phyloP scores from a whole-genome alignment of 2,329 filamentous ascomycete species.

The Fusarium luffae region DNA sequence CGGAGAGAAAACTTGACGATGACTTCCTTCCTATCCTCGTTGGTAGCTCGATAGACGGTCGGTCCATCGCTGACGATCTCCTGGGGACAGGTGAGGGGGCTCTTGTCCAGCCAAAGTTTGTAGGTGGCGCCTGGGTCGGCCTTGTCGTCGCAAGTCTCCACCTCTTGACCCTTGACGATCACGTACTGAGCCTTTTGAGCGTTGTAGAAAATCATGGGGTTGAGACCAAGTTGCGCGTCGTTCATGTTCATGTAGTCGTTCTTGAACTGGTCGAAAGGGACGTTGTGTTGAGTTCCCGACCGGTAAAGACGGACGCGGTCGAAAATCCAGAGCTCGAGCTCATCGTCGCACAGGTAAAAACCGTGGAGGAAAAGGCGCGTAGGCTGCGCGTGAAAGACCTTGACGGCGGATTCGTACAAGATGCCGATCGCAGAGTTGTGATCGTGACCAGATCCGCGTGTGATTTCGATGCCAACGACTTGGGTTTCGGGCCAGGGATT shows the following conservation, averaged over 20 bases:
- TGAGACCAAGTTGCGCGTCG: not conserved
- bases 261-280: not conserved
- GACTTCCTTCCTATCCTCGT: not conserved
- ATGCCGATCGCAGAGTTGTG: not conserved
- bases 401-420: not conserved
- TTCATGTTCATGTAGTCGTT: constrained; percentile 1
- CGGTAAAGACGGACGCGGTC: not conserved
- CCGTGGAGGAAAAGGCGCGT: not conserved
- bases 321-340: constrained; percentile 3
- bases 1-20: constrained; percentile 37
- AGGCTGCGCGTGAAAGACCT: not conserved
- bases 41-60: constrained; percentile 26
- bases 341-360: not conserved
- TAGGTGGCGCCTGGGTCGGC: not conserved
- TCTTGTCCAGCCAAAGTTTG: constrained; percentile 10
- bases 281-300: not conserved
- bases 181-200: not conserved
- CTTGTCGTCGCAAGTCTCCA: not conserved
- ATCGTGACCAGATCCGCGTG: not conserved
- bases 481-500: not conserved
- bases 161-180: not conserved
- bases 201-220: not conserved
- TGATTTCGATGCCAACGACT: not conserved
- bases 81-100: constrained; percentile 17
- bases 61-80: constrained; percentile 33